A percentile compares a stretch with the other conserved stretches of the same genome.
phyloP scores from a whole-genome alignment of 768 basidiomycete genomes.

The Ramaria sp. region DNA sequence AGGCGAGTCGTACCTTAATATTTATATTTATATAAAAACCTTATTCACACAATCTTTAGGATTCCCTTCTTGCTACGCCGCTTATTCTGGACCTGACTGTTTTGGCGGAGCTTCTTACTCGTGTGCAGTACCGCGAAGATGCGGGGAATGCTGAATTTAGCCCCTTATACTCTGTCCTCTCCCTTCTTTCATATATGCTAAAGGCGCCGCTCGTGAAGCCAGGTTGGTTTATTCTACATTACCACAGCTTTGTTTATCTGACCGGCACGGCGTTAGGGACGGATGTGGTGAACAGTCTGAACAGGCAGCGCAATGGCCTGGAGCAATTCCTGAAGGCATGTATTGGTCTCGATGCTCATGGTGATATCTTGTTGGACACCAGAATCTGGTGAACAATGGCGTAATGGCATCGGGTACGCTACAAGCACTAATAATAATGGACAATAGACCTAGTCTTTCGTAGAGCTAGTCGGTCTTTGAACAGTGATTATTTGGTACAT shows the following conservation, averaged over 20 bases:
- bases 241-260: not conserved
- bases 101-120: constrained; percentile 88
- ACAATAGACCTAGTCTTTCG: not conserved
- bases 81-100: constrained; percentile 91
- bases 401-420: not conserved
- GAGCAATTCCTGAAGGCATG: constrained; percentile 93
- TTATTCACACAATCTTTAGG: constrained; percentile 31
- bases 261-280: constrained; percentile 33
- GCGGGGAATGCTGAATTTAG: constrained; percentile 53
- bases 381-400: constrained; percentile 73
- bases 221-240: constrained; percentile 27
- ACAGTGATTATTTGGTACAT: not conserved
- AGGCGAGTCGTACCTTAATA: constrained; percentile 45
- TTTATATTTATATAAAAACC: not conserved
- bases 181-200: constrained; percentile 92
- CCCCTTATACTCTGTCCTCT: constrained; percentile 83
- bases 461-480: not conserved
- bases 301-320: constrained; percentile 89
- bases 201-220: constrained; percentile 97
- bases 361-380: constrained; percentile 78
- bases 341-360: constrained; percentile 72
- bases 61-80: constrained; percentile 91
- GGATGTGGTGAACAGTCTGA: constrained; percentile 90
- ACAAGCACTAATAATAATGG: not conserved
- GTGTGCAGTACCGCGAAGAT: constrained; percentile 67